Evolutionary conservation across 2,329 filamentous ascomycete genomes (phyloP).

Genomic region (Paecilomyces sp.): DNA sequence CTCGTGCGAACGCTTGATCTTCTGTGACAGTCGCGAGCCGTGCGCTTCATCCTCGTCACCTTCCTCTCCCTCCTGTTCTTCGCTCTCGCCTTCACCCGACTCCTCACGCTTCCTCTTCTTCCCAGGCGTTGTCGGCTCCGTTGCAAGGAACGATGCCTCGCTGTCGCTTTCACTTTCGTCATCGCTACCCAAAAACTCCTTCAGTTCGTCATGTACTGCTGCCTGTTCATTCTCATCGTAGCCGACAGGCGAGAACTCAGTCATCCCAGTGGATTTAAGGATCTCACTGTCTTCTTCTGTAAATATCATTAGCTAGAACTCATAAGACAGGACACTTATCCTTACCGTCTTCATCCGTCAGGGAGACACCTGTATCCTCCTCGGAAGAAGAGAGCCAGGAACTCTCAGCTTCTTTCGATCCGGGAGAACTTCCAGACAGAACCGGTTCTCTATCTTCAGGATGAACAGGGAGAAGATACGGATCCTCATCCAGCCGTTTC

Average conservation of each 20-base stretch:
- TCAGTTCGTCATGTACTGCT: constrained; percentile 63
- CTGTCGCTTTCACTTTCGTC: constrained; percentile 45
- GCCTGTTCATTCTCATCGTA: constrained; percentile 59
- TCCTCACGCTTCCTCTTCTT: constrained; percentile 33
- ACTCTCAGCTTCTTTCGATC: constrained; percentile 39
- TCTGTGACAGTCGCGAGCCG: constrained; percentile 30
- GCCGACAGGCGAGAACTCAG: constrained; percentile 44
- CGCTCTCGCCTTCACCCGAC: constrained; percentile 12
- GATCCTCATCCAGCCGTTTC: constrained; percentile 69
- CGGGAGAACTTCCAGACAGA: constrained; percentile 20
- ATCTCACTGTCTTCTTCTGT: constrained; percentile 40
- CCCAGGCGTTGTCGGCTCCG: constrained; percentile 13
- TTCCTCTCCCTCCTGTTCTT: constrained; percentile 30
- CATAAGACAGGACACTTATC: constrained; percentile 11
- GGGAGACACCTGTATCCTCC: constrained; percentile 42
- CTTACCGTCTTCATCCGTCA: constrained; percentile 36
- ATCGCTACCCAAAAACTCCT: constrained; percentile 58
- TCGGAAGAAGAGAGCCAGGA: constrained; percentile 39
- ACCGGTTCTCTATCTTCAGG: constrained; percentile 54
- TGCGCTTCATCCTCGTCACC: constrained; percentile 28
- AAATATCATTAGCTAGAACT: constrained; percentile 27
- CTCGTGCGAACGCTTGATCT: constrained; percentile 35
- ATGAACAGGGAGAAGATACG: constrained; percentile 71
- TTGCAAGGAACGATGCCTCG: constrained; percentile 27
- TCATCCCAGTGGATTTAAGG: constrained; percentile 44